Evolutionary conservation across 2,329 filamentous ascomycete species (phyloP).

Genomic region (Xylaria sp.): DNA sequence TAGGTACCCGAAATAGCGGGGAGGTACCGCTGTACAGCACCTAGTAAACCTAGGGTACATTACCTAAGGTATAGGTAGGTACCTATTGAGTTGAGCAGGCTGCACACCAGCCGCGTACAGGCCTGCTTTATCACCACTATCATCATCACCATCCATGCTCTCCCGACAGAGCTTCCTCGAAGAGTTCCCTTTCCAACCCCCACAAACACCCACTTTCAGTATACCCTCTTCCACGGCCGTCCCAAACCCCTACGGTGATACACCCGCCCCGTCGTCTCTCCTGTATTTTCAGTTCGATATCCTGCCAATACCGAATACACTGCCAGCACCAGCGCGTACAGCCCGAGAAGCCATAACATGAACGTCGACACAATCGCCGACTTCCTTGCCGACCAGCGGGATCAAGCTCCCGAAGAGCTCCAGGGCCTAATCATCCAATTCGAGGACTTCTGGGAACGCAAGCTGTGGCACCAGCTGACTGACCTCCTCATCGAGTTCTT

Average conservation of each 20-base stretch:
- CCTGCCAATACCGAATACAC: background rate
- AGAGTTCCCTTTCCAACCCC: background rate
- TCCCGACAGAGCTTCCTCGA: slow-evolving; percentile 35
- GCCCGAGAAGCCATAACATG: slow-evolving; percentile 63
- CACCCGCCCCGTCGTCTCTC: background rate
- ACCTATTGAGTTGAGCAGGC: slow-evolving; percentile 47
- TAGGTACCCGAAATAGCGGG: too few relatives aligned
- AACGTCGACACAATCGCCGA: slow-evolving; percentile 88
- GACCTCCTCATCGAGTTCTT: slow-evolving; percentile 90
- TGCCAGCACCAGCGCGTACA: background rate
- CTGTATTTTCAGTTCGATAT: background rate
- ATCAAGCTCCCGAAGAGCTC: slow-evolving; percentile 85
- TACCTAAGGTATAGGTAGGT: slow-evolving; percentile 23
- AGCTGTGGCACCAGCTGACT: slow-evolving; percentile 99
- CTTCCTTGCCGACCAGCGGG: slow-evolving; percentile 90
- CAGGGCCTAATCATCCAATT: slow-evolving; percentile 90
- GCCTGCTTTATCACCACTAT: slow-evolving; percentile 9
- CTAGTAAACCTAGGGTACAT: too few relatives aligned
- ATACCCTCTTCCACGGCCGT: slow-evolving; percentile 17
- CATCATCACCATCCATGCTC: slow-evolving; percentile 29
- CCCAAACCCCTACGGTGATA: background rate
- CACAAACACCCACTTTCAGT: slow-evolving; percentile 30
- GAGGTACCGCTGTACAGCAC: too few relatives aligned
- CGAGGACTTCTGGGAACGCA: slow-evolving; percentile 97
- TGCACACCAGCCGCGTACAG: slow-evolving; percentile 56